Conservation (phyloP, 164 flowering plant species). For the Tetrastigma voinierianum region DNA sequence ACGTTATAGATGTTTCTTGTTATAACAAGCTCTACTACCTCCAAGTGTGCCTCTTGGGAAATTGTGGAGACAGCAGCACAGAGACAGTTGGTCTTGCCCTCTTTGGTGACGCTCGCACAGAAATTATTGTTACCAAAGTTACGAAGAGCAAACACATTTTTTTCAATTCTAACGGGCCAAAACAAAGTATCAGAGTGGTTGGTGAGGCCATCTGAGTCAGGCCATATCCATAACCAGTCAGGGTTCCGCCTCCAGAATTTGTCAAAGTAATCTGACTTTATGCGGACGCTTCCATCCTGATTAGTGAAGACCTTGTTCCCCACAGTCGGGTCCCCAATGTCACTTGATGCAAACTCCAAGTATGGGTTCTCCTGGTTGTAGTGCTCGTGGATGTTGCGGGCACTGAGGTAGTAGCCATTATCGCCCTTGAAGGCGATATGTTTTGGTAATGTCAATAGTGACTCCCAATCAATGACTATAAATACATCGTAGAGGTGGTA, state of each 20-base stretch:
- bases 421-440: background rate
- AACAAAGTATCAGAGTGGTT: background rate
- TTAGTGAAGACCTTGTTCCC: background rate
- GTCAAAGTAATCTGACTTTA: background rate
- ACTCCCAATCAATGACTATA: conserved; percentile 10
- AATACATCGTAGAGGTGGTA: background rate
- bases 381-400: background rate
- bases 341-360: background rate
- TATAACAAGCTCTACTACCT: conserved; percentile 10
- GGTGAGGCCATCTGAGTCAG: background rate
- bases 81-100: conserved; percentile 4
- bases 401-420: background rate
- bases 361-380: background rate
- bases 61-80: background rate
- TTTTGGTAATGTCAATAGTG: conserved; percentile 1
- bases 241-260: background rate
- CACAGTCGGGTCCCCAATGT: background rate
- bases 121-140: conserved; percentile 5
- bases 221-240: conserved; percentile 9
- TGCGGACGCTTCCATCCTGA: conserved; percentile 10
- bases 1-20: conserved; percentile 1
- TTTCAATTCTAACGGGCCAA: conserved; percentile 8
- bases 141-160: conserved; percentile 9
- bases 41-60: background rate
- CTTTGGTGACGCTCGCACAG: conserved; percentile 1